phyloP scores from a whole-genome alignment of 1,284 basidiomycete genomes.

The Apiotrichum sp. region DNA sequence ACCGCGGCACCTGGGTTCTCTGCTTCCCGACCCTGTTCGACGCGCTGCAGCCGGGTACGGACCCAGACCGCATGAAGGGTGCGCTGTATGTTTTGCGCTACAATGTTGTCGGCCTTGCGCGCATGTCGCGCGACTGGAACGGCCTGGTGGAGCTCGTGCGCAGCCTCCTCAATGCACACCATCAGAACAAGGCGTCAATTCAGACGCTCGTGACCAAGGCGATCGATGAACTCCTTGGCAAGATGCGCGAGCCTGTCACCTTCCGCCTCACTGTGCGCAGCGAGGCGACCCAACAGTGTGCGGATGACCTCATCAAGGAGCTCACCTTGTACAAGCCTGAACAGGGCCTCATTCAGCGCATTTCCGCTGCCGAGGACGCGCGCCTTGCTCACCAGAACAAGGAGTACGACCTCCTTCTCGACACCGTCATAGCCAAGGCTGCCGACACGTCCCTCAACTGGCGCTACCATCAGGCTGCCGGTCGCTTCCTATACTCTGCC shows the following conservation, averaged over 20 bases:
- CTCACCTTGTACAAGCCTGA: slow-evolving; percentile 21
- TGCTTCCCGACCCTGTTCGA: slow-evolving; percentile 67
- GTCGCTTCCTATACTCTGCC: slow-evolving; percentile 64
- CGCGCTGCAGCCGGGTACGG: slow-evolving; percentile 67
- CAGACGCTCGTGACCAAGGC: slow-evolving; percentile 76
- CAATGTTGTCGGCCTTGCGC: slow-evolving; percentile 32
- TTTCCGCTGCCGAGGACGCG: slow-evolving; percentile 32
- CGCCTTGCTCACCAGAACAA: slow-evolving; percentile 40
- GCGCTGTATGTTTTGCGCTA: slow-evolving; percentile 72
- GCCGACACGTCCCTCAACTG: slow-evolving; percentile 58
- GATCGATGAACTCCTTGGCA: slow-evolving; percentile 55
- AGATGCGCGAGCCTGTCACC: slow-evolving; percentile 35
- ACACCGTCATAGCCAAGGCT: slow-evolving; percentile 64
- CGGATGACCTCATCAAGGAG: slow-evolving; percentile 25
- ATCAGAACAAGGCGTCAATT: slow-evolving; percentile 90
- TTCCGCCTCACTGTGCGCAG: slow-evolving; percentile 27
- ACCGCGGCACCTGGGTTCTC: slow-evolving; percentile 71
- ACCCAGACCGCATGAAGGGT: slow-evolving; percentile 93
- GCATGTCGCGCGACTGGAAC: slow-evolving; percentile 56
- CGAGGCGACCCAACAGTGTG: slow-evolving; percentile 27
- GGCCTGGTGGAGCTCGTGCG: slow-evolving; percentile 62
- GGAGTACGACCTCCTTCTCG: slow-evolving; percentile 46
- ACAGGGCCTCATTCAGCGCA: slow-evolving; percentile 30
- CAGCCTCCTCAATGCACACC: slow-evolving; percentile 74
- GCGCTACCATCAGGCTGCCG: slow-evolving; percentile 78